Evolutionary conservation across 805 yeast genomes (phyloP), one percentile per base, ranked within the genome.

Genomic region (Danielia reshetovae): DNA sequence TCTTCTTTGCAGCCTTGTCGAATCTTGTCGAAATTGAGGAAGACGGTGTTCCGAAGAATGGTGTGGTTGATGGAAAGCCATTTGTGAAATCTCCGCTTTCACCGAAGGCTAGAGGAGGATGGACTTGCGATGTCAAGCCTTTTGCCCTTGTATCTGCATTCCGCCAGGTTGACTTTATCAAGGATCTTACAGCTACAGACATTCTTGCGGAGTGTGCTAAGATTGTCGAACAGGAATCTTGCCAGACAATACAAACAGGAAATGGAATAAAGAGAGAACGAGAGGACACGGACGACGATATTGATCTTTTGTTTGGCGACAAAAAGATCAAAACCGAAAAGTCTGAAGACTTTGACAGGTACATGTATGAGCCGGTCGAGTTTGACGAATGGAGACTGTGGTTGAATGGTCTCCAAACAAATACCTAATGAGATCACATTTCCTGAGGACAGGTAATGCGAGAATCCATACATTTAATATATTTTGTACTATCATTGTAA

Each of bases 1-100:
- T 72, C 49, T 70, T 75, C 45, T 60, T 68, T 30, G 72, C 77
- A 0, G 70, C 78, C 2, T 57, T 76, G 35, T 68, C 76, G 7
- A 75, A 75, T 49, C 55, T 72, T 24, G 57, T 75, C 39, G 74
- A 69, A 27, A 46, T 75, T 17, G 68, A 66, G 7, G 74, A 65
- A 9, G 60, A 25, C n/a, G 27, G 22, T 4, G 9, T 7, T 7
- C 22, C 22, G 9, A 36, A 17, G 10, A 36, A 28, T 17, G 41
- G 37, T 11, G n/a, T n/a, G n/a, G n/a, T n/a, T n/a, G 29, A 24
- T 11, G 28, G 17, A 32, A 18, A 48, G 43, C 40, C 43, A 27
- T 4, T 35, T 13, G 51, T 43, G 19, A 49, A 49, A 30, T 59
- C 66, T 6, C 74, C 73, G 3, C 60, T 68, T 13, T 62, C 71